Evolutionary conservation across 192 early-diverging fungal genomes (phyloP).

Genomic region (Backusella luteola): DNA sequence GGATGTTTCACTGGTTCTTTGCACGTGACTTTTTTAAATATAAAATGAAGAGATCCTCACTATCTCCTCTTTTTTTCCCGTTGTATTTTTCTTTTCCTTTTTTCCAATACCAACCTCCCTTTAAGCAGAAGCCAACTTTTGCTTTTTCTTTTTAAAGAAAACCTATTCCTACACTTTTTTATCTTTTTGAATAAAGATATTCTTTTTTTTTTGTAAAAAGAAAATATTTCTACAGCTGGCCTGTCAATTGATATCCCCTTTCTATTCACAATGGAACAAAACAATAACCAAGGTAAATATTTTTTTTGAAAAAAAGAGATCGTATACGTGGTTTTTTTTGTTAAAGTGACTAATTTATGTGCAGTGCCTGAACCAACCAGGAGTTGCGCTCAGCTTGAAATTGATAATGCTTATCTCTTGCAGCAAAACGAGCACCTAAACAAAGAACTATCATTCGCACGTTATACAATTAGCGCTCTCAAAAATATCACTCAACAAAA

Average conservation of each 20-base stretch:
- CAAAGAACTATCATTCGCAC: slow-evolving; percentile 30
- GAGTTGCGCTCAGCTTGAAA: slow-evolving; percentile 22
- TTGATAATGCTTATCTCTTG: slow-evolving; percentile 32
- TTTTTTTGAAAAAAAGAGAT: not conserved
- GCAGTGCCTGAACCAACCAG: slow-evolving; percentile 1
- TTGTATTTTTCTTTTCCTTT: slow-evolving; percentile 6
- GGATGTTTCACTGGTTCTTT: not conserved
- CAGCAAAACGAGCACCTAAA: slow-evolving; percentile 31
- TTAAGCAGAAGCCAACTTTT: not conserved
- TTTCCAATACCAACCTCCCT: not conserved
- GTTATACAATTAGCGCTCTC: slow-evolving; percentile 33
- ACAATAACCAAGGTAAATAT: slow-evolving; percentile 4
- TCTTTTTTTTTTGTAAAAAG: not conserved
- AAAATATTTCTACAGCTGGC: slow-evolving; percentile 6
- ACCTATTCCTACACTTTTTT: not conserved
- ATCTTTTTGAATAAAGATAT: slow-evolving; percentile 1
- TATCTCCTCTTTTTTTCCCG: slow-evolving; percentile 2
- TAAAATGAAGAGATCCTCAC: not conserved
- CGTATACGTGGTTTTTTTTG: not conserved
- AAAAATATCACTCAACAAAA: slow-evolving; percentile 33
- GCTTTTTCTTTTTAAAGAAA: not conserved
- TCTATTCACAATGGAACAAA: not conserved
- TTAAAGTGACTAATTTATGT: slow-evolving; percentile 3
- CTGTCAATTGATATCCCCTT: slow-evolving; percentile 6
- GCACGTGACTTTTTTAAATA: slow-evolving; percentile 5